Evolutionary conservation across 768 basidiomycete genomes (phyloP).

Genomic region (Auriculariales sp.): DNA sequence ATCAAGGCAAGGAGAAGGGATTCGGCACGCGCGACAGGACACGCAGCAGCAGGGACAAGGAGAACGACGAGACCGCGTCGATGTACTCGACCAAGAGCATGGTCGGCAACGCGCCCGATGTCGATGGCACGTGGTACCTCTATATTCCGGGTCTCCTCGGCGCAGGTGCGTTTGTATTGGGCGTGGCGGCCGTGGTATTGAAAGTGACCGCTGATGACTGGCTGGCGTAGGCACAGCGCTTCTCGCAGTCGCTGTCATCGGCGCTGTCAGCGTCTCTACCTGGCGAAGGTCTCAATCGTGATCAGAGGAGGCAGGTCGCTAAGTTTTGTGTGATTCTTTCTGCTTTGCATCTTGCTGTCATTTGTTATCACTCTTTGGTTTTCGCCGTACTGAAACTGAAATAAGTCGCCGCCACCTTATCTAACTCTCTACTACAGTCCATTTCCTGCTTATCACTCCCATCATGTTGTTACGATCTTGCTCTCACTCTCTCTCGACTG

Average conservation of each 20-base stretch:
- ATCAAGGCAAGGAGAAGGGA: constrained; percentile 1
- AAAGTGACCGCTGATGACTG: neutral
- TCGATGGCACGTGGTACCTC: constrained; percentile 66
- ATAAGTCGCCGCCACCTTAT: too few species aligned
- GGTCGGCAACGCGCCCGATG: constrained; percentile 6
- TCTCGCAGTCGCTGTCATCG: constrained; percentile 63
- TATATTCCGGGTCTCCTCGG: constrained; percentile 69
- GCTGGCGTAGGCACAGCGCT: constrained; percentile 41
- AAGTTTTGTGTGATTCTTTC: too few species aligned
- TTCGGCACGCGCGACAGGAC: neutral
- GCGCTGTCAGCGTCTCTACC: constrained; percentile 59
- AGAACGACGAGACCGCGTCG: constrained; percentile 13
- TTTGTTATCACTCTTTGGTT: too few species aligned
- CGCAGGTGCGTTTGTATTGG: constrained; percentile 33
- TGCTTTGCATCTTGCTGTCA: too few species aligned
- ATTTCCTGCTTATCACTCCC: too few species aligned
- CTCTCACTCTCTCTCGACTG: too few species aligned
- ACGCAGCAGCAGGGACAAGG: constrained; percentile 9
- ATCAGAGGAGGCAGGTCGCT: too few species aligned
- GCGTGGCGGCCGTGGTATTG: too few species aligned
- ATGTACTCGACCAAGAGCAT: constrained; percentile 30
- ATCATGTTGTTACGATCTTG: too few species aligned
- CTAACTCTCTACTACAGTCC: too few species aligned
- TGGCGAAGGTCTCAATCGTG: constrained; percentile 29
- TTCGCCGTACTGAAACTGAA: too few species aligned